phyloP scores from a whole-genome alignment of 768 basidiomycete species.

The Amanita rubescens region DNA sequence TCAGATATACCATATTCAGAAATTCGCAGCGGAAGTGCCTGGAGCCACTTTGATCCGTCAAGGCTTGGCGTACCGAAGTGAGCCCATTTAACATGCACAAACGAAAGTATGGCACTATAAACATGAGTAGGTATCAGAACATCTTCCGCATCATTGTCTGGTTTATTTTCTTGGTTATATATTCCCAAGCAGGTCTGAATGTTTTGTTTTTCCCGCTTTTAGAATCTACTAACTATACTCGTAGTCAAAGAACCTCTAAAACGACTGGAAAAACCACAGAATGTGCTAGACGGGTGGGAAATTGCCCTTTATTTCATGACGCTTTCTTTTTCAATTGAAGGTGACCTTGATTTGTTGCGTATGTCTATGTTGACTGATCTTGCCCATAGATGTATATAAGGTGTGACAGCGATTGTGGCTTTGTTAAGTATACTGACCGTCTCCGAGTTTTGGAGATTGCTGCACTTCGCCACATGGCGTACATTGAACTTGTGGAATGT shows the following conservation, averaged over 20 bases:
- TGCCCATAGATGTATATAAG: slow-evolving; percentile 43
- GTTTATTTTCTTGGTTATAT: slow-evolving; percentile 71
- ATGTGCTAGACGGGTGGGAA: slow-evolving; percentile 74
- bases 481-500: slow-evolving; percentile 77
- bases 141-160: slow-evolving; percentile 71
- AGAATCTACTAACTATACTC: neutral
- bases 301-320: slow-evolving; percentile 71
- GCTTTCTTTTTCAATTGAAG: slow-evolving; percentile 73
- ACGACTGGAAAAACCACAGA: slow-evolving; percentile 46
- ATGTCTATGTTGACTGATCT: neutral
- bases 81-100: neutral
- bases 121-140: slow-evolving; percentile 65
- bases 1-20: slow-evolving; percentile 66
- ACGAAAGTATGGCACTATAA: slow-evolving; percentile 3
- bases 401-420: slow-evolving; percentile 21
- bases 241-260: slow-evolving; percentile 75
- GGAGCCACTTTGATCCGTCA: slow-evolving; percentile 67
- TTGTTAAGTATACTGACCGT: neutral
- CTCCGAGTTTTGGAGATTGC: slow-evolving; percentile 56
- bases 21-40: slow-evolving; percentile 44
- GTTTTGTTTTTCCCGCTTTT: neutral
- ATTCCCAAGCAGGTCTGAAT: slow-evolving; percentile 72
- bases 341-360: slow-evolving; percentile 29
- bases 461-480: slow-evolving; percentile 73
- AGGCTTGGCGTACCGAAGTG: slow-evolving; percentile 77